A percentile compares a stretch with the other conserved stretches of the same genome.
These are phyloP conservation scores for Candida khao-thaluensis DNA, from an alignment of 805 yeast species.

Conservation along the genomic window DNA sequence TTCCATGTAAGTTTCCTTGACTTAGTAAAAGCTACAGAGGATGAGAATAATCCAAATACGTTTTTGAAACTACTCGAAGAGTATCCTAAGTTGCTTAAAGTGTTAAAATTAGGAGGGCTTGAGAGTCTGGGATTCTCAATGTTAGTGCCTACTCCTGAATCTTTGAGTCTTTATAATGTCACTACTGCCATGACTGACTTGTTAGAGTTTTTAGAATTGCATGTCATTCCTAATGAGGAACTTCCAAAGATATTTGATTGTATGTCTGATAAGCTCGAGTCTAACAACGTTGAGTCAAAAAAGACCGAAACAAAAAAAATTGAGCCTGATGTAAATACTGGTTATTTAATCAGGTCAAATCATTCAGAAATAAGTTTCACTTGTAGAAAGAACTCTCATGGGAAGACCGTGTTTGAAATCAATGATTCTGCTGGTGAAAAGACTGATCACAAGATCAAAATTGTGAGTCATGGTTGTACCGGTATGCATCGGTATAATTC, in stretches of 20 bases:
- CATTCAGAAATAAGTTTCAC: conserved; percentile 39
- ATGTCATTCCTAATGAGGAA: conserved; percentile 62
- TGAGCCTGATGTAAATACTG: conserved; percentile 16
- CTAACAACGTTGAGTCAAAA: no score
- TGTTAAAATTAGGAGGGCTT: conserved; percentile 33
- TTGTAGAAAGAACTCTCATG: conserved; percentile 15
- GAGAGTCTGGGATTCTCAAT: conserved; percentile 45
- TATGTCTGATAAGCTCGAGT: conserved; percentile 7
- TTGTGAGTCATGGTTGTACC: conserved; percentile 63
- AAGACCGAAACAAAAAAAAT: no score
- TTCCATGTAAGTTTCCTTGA: conserved; percentile 55
- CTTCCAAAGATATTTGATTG: conserved; percentile 49
- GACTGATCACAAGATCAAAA: conserved; percentile 50
- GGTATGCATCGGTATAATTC: conserved; percentile 23
- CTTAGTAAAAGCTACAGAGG: conserved; percentile 54
- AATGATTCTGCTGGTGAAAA: conserved; percentile 8
- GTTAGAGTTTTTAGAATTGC: conserved; percentile 60
- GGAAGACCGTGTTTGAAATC: conserved; percentile 10
- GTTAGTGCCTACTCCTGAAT: conserved; percentile 66
- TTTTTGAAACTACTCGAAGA: conserved; percentile 47
- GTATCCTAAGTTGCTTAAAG: conserved; percentile 41
- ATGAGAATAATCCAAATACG: conserved; percentile 38
- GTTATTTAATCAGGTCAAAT: conserved; percentile 46
- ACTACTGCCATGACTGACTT: conserved; percentile 44
- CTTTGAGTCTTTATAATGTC: conserved; percentile 52